Conservation (phyloP, 371 early-diverging fungal genomes). For the Rhizopus sp. region DNA sequence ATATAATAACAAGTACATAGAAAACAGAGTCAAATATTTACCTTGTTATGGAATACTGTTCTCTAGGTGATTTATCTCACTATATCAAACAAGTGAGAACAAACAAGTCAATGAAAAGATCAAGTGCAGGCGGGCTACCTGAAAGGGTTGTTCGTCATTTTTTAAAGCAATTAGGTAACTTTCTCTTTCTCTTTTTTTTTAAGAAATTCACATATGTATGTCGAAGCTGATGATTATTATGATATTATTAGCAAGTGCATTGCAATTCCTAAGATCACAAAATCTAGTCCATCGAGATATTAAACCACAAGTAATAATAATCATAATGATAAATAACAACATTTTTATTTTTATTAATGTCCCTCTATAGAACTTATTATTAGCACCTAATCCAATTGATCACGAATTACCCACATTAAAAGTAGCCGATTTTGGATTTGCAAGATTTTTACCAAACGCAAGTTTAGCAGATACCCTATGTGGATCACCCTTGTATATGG, state of each 20-base stretch:
- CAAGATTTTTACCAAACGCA: slow-evolving; percentile 79
- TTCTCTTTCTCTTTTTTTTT: background rate
- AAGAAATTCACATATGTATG: too few relatives aligned
- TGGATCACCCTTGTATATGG: slow-evolving; percentile 97
- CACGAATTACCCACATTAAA: slow-evolving; percentile 76
- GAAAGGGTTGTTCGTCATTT: slow-evolving; percentile 82
- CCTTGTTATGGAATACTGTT: slow-evolving; percentile 94
- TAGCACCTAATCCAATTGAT: slow-evolving; percentile 48
- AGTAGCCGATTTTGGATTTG: slow-evolving; percentile 97
- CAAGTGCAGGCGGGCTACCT: slow-evolving; percentile 70
- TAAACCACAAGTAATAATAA: slow-evolving; percentile 81
- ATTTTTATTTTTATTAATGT: slow-evolving; percentile 56
- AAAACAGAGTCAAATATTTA: slow-evolving; percentile 90
- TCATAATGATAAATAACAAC: background rate
- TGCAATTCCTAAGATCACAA: slow-evolving; percentile 82
- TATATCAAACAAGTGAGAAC: slow-evolving; percentile 77
- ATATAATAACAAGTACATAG: slow-evolving; percentile 30
- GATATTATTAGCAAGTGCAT: slow-evolving; percentile 67
- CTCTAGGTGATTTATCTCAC: slow-evolving; percentile 87
- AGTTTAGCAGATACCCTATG: slow-evolving; percentile 94
- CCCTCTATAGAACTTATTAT: slow-evolving; percentile 73
- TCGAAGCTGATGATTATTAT: background rate
- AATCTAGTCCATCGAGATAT: slow-evolving; percentile 96
- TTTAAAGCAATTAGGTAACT: slow-evolving; percentile 79
- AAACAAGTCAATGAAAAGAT: slow-evolving; percentile 38